Base-by-base conservation (phyloP, 441 rosid genomes). In the Euphorbia schlechtendalii region DNA sequence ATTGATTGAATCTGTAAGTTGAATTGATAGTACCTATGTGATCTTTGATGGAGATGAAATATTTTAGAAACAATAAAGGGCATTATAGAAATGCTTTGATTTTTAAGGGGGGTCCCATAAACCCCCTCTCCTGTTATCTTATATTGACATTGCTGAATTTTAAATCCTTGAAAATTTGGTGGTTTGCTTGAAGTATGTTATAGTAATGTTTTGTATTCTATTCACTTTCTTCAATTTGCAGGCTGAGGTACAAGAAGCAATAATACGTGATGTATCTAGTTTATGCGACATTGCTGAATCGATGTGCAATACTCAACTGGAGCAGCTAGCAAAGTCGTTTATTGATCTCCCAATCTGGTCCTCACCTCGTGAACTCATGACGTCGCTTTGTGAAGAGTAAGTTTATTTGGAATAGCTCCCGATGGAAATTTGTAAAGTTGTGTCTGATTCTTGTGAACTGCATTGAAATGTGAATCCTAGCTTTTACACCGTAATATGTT, bases 231-330 rank as follows among this genome's bases (percentile, higher is more conserved):
- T 32, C 49, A 64, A 54, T 61, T 41, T 75, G 77, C 77, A 89
- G 98, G 89, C 58, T 12, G 90, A 86, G 72, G 71, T 77, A 6
- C 97, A 85, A 56, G 96, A 82, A 76, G 82, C 75, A 14, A 32
- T 83, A 18, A 84, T 92, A 3, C 58, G 51, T 0, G 82, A 88
- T 45, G 72, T 81, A 8, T 77, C 87, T 9, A 81, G 75, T 66
- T 51, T 86, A 57, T 92, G 98, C 62, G 85, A 83, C 63, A 74
- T 77, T 24, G 89, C 86, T 2, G 97, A 92, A 58, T 81, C 83
- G 53, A 61, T 79, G 38, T 85, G 85, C 77, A 63, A 68, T 55
- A 66, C 80, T 9, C 84, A 78, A 57, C 81, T 80, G 73, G 83
- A 83, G 60, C 68, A 49, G 21, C 52, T 76, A 5, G 81, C 74